These are phyloP conservation scores for Posidonia australis DNA, from an alignment of 106 monocot genomes.

Conservation along the genomic window DNA sequence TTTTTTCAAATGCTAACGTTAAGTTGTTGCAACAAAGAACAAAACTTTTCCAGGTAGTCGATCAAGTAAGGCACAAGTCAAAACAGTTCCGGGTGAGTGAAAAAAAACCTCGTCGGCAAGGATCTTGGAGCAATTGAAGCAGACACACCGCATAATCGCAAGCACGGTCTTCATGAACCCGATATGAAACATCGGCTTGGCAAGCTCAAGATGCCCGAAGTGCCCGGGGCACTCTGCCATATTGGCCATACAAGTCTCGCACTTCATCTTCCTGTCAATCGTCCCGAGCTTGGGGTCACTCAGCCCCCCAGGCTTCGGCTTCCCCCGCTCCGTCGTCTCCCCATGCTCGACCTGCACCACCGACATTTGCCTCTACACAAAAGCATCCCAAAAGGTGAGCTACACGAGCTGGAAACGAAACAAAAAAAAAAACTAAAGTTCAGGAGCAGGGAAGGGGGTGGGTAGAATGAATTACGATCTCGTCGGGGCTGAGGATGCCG, in stretches of 20 bases:
- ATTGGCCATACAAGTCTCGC: conserved; percentile 90
- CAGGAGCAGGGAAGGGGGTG: not conserved
- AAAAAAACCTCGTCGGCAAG: conserved; percentile 74
- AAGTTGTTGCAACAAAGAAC: too few species aligned
- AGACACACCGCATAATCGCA: conserved; percentile 91
- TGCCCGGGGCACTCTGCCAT: conserved; percentile 99
- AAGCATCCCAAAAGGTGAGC: not conserved
- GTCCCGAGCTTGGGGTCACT: conserved; percentile 89
- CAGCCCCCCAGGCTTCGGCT: conserved; percentile 78
- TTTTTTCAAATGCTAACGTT: too few species aligned
- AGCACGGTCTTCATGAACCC: conserved; percentile 98
- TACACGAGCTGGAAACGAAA: not conserved
- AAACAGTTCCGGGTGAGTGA: not conserved
- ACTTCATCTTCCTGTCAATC: conserved; percentile 96
- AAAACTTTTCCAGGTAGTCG: too few species aligned
- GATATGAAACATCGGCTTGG: conserved; percentile 98
- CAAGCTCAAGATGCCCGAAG: conserved; percentile 96
- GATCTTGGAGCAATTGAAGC: conserved; percentile 97
- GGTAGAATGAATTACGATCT: conserved; percentile 46
- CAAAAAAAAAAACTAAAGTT: not conserved
- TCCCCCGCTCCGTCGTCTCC: conserved; percentile 87
- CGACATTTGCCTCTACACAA: conserved; percentile 88
- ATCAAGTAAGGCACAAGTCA: too few species aligned
- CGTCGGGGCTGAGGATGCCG: conserved; percentile 93
- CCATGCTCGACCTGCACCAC: conserved; percentile 77